Evolutionary conservation across 208 protist species (phyloP).

Genomic region (Trypanosomatidae sp.): DNA sequence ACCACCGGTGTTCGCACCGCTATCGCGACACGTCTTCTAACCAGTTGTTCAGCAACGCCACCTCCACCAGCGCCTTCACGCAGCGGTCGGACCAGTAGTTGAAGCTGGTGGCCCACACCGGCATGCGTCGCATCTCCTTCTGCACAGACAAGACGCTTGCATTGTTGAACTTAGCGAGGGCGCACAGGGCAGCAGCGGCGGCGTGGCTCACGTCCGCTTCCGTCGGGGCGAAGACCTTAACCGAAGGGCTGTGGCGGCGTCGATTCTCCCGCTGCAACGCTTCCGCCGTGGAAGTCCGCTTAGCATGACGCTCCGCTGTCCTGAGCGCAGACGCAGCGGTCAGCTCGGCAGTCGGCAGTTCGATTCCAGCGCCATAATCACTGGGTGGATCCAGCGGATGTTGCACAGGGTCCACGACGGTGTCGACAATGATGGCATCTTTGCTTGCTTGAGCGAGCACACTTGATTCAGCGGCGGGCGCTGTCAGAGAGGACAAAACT

Average conservation of each 20-base stretch:
- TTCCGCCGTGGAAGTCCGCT: not conserved
- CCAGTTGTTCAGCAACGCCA: constrained; percentile 79
- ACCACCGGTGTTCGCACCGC: not conserved
- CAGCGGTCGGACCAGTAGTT: constrained; percentile 53
- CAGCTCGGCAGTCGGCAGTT: not conserved
- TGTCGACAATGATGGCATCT: not conserved
- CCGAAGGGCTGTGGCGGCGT: not conserved
- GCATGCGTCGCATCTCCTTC: constrained; percentile 64
- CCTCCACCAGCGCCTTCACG: constrained; percentile 61
- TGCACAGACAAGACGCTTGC: constrained; percentile 46
- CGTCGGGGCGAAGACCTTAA: constrained; percentile 16
- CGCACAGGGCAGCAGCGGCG: constrained; percentile 61
- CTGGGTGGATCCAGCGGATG: not conserved
- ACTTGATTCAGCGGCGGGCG: not conserved
- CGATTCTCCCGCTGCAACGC: not conserved
- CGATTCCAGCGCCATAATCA: not conserved
- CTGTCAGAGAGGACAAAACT: not conserved
- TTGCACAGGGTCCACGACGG: not conserved
- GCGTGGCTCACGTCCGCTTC: constrained; percentile 40
- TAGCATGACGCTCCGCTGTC: not conserved
- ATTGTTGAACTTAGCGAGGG: constrained; percentile 65
- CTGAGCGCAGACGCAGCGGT: not conserved
- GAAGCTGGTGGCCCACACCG: constrained; percentile 43
- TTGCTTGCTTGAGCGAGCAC: not conserved
- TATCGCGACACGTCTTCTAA: constrained; percentile 37